These are phyloP conservation scores for Daldinia childiae DNA, from an alignment of 495 filamentous ascomycete species.

Conservation along the genomic window DNA sequence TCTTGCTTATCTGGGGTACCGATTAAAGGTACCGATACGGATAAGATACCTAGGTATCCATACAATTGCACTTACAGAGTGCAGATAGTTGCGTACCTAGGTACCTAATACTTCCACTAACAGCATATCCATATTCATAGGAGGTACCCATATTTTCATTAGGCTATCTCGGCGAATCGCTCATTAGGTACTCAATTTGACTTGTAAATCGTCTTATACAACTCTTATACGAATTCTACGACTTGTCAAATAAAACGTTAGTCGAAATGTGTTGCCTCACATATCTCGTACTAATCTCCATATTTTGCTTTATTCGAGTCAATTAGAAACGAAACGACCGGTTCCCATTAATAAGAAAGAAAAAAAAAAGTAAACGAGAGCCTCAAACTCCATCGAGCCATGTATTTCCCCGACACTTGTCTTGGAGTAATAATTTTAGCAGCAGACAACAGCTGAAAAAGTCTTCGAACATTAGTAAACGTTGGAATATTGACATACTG, in stretches of 20 bases:
- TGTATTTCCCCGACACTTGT: slow-evolving; percentile 29
- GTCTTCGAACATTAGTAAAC: slow-evolving; percentile 7
- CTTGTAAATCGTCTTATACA: background rate
- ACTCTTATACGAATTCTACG: background rate
- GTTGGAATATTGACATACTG: background rate
- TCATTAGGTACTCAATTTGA: slow-evolving; percentile 8
- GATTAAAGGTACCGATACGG: background rate
- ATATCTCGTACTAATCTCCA: background rate
- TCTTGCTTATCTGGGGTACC: background rate
- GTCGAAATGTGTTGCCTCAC: background rate
- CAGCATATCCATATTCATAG: background rate
- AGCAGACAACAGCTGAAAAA: background rate
- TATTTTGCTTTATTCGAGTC: background rate
- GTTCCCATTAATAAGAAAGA: background rate
- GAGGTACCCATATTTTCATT: background rate
- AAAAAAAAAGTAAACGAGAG: slow-evolving; percentile 6
- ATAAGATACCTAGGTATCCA: no score
- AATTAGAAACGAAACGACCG: slow-evolving; percentile 5
- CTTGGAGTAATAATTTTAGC: slow-evolving; percentile 36
- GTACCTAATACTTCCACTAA: background rate
- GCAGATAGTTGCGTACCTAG: background rate
- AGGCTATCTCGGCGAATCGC: slow-evolving; percentile 1
- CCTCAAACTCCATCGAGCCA: background rate
- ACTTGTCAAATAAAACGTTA: background rate
- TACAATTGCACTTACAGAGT: background rate